Percentiles rank a stretch among this genome's conserved stretches.
Evolutionary conservation across 177 flowering plant genomes (phyloP).

Genomic region (Vitis hybrid): DNA sequence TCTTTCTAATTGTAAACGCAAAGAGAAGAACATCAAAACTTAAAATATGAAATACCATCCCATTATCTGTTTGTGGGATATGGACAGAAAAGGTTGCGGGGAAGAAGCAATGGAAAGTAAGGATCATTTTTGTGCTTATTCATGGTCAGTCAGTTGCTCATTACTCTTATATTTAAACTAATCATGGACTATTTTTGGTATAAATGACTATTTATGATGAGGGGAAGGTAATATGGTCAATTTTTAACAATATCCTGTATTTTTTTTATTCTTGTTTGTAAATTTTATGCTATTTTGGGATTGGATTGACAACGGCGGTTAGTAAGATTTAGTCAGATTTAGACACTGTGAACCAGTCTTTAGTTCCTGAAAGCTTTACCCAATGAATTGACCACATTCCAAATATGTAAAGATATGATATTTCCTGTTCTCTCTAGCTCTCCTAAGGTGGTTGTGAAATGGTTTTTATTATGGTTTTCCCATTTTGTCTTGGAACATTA

Average conservation of each 20-base stretch:
- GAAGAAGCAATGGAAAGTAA: not conserved
- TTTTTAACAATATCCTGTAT: not conserved
- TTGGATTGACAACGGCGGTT: too few relatives aligned
- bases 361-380: too few relatives aligned
- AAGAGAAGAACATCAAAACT: constrained; percentile 50
- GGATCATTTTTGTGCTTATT: not conserved
- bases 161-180: too few relatives aligned
- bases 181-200: too few relatives aligned
- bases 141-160: not conserved
- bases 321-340: too few relatives aligned
- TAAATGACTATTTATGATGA: not conserved
- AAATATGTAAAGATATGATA: too few relatives aligned
- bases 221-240: not conserved
- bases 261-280: not conserved
- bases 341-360: too few relatives aligned
- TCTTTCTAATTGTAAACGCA: constrained; percentile 38
- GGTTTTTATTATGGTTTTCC: too few relatives aligned
- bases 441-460: too few relatives aligned
- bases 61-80: not conserved
- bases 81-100: not conserved
- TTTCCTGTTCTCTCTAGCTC: too few relatives aligned
- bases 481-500: too few relatives aligned
- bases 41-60: constrained; percentile 31
- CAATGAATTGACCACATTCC: too few relatives aligned
- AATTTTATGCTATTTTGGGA: not conserved